Base-by-base conservation (phyloP, 345 rosid species). In the Erodium maritimum region DNA sequence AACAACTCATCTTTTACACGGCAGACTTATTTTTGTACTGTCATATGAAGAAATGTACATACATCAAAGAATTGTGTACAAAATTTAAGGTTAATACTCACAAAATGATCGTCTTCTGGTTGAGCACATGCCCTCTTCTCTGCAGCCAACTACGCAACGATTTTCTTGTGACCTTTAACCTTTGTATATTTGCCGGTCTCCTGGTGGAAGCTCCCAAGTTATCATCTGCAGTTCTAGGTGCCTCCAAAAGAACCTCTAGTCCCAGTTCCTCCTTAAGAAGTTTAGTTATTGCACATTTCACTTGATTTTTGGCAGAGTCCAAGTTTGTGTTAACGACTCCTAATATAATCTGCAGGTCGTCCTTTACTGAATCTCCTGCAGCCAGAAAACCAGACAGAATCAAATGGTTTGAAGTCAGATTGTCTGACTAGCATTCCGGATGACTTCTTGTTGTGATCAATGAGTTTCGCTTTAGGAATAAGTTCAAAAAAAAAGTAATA, bases 241-340 rank as follows among this genome's bases (percentile, higher is more conserved):
- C 71, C 62, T 63, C 66, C 59, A 59, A 59, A 58, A 67, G 66
- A 62, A 86, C 87, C 69, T 80, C 79, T 13, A 93, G 88, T 63
- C 94, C 87, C 66, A 93, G 60, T 46, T 86, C 95, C 21, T 75
- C 73, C 58, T 71, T 67, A 65, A 88, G 73, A 68, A 93, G 83
- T 60, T 74, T 73, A 23, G 73, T 65, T 56, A 87, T 65, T 50
- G 75, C 84, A 68, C 73, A 64, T 77, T 78, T 82, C 62, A 84
- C 78, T 71, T 62, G 79, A 7, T 62, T 45, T 19, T 64, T 68
- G 22, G 62, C 63, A 57, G 75, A 68, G 58, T 61, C 68, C 19
- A 50, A 50, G 57, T 66, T 60, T 17, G 62, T 57, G 66, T 75
- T 71, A 54, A 50, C 58, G 37, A 61, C 75, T 71, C 89, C 99